A percentile compares a stretch with the other conserved stretches of the same genome.
Evolutionary conservation across 116 monocot genomes (phyloP).

Genomic region (Papilionanthe hybrid): DNA sequence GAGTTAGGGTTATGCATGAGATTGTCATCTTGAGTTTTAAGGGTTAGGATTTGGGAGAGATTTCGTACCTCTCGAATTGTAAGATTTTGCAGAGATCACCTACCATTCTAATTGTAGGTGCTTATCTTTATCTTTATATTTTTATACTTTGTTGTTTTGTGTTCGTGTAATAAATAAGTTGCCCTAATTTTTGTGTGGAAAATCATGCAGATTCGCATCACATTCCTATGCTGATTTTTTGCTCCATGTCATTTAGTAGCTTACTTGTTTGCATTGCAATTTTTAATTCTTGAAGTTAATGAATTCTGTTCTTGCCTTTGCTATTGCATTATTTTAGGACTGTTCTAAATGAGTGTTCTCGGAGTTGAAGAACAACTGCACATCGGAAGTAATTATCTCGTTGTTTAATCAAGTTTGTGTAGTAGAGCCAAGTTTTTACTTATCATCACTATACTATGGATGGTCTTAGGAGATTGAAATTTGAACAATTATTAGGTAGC

Average conservation of each 20-base stretch:
- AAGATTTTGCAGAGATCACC: no score
- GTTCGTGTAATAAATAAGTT: no score
- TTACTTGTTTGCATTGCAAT: neutral
- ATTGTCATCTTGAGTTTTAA: no score
- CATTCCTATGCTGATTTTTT: neutral
- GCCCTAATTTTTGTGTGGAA: no score
- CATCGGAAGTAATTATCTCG: neutral
- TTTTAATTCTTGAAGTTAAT: neutral
- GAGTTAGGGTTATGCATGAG: no score
- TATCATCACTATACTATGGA: neutral
- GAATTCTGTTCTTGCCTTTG: neutral
- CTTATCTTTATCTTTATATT: no score
- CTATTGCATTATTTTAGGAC: neutral
- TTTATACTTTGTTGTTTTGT: no score
- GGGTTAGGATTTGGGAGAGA: no score
- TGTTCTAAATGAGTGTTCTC: neutral
- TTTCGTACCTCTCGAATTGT: no score
- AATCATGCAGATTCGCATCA: neutral
- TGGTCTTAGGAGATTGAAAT: neutral
- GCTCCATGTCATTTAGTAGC: neutral
- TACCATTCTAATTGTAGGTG: no score
- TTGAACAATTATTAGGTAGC: neutral
- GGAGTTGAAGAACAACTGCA: neutral
- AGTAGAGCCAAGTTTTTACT: neutral
- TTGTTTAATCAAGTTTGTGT: neutral